Percentiles rank a stretch among this genome's conserved stretches.
phyloP scores from a whole-genome alignment of 2,329 filamentous ascomycete species.

The Diaporthe sp. region DNA sequence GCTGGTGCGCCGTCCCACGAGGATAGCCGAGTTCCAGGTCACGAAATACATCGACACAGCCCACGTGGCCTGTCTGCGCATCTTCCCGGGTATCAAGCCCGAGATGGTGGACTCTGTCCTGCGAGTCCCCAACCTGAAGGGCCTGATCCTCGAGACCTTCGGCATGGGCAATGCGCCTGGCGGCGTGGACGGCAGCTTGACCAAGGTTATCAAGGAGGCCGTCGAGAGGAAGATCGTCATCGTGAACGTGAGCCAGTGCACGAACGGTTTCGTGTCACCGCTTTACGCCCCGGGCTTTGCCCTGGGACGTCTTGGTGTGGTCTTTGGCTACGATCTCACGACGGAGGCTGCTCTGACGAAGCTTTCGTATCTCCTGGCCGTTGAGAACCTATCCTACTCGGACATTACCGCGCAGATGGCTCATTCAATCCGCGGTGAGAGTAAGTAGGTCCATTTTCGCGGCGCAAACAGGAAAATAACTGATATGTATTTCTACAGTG shows the following conservation, averaged over 20 bases:
- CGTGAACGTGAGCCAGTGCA: slow-evolving; percentile 93
- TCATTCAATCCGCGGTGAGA: slow-evolving; percentile 81
- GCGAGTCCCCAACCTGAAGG: slow-evolving; percentile 79
- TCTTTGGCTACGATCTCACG: slow-evolving; percentile 90
- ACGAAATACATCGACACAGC: slow-evolving; percentile 83
- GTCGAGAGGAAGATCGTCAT: slow-evolving; percentile 86
- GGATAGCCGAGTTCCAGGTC: slow-evolving; percentile 80
- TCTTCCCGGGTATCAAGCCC: slow-evolving; percentile 94
- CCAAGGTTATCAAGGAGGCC: slow-evolving; percentile 80
- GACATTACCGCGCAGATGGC: slow-evolving; percentile 81
- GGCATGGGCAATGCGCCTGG: slow-evolving; percentile 90
- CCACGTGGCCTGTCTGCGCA: slow-evolving; percentile 89
- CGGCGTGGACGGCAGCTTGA: slow-evolving; percentile 83
- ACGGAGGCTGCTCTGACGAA: slow-evolving; percentile 93
- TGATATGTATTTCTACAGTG: slow-evolving; percentile 55
- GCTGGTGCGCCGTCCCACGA: slow-evolving; percentile 79
- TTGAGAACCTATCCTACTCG: slow-evolving; percentile 70
- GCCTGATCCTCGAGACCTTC: slow-evolving; percentile 90
- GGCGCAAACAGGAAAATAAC: not conserved
- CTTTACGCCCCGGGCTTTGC: slow-evolving; percentile 84
- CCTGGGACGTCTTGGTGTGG: slow-evolving; percentile 85
- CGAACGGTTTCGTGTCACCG: slow-evolving; percentile 80
- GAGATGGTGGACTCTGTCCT: slow-evolving; percentile 92
- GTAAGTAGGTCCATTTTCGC: not conserved
- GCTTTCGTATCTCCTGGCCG: slow-evolving; percentile 84